A percentile compares a stretch with the other conserved stretches of the same genome.
Evolutionary conservation across 345 rosid species (phyloP).

Genomic region (Jatropha curcas): DNA sequence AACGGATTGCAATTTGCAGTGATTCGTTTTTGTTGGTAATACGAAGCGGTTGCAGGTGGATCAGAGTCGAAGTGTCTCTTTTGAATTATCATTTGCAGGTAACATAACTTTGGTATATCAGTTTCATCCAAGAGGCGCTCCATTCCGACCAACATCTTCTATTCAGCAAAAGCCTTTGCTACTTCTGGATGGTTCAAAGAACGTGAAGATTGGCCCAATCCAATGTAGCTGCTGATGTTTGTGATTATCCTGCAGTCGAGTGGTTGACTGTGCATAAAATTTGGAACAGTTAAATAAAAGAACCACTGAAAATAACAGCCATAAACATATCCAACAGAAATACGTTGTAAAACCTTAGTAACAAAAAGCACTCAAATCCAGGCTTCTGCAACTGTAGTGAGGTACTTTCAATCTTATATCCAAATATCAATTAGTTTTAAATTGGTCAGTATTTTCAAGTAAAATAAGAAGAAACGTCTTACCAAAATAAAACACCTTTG

Average conservation of each 20-base stretch:
- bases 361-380: too few species aligned
- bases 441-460: too few species aligned
- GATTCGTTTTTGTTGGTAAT: neutral
- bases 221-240: neutral
- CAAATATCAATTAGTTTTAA: too few species aligned
- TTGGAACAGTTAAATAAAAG: neutral
- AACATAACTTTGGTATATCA: neutral
- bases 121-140: neutral
- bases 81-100: neutral
- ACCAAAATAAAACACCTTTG: conserved; percentile 18
- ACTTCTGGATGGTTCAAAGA: neutral
- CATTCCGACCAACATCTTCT: neutral
- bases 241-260: neutral
- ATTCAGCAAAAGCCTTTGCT: neutral
- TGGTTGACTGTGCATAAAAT: neutral
- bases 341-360: too few species aligned
- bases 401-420: too few species aligned
- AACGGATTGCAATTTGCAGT: neutral
- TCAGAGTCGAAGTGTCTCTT: neutral
- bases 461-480: too few species aligned
- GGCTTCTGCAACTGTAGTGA: too few species aligned
- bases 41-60: neutral
- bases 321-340: too few species aligned
- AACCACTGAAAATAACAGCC: neutral
- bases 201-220: neutral